These are phyloP conservation scores for Monosporascus ibericus DNA, from an alignment of 2,329 filamentous ascomycete genomes.

Conservation along the genomic window DNA sequence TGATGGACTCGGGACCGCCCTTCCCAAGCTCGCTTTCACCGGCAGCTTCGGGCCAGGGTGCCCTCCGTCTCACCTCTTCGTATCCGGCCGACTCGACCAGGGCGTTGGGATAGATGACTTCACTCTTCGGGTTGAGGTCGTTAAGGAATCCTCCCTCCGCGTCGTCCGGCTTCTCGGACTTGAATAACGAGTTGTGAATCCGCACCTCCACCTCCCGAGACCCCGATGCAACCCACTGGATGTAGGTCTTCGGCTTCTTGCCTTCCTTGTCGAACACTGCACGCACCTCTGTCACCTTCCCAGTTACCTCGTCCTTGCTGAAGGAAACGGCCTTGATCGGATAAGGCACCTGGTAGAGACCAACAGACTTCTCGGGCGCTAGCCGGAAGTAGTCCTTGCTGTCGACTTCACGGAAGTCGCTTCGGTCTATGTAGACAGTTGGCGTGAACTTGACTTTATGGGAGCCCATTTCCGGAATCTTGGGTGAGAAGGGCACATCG, in stretches of 20 bases:
- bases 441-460: constrained; percentile 61
- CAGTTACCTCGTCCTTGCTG: constrained; percentile 56
- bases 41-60: constrained; percentile 76
- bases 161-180: constrained; percentile 73
- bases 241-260: constrained; percentile 72
- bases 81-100: constrained; percentile 74
- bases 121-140: constrained; percentile 78
- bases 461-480: constrained; percentile 62
- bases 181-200: constrained; percentile 78
- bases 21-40: constrained; percentile 60
- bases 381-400: constrained; percentile 72
- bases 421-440: constrained; percentile 78
- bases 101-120: constrained; percentile 71
- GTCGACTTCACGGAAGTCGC: constrained; percentile 69
- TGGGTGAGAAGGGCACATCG: constrained; percentile 73
- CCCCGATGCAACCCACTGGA: constrained; percentile 81
- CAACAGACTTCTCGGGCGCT: constrained; percentile 67
- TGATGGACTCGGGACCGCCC: constrained; percentile 64
- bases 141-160: constrained; percentile 75
- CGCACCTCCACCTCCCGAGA: constrained; percentile 67
- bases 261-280: constrained; percentile 66
- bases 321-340: constrained; percentile 65
- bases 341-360: constrained; percentile 64
- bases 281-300: constrained; percentile 58
- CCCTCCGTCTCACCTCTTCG: constrained; percentile 64